Conservation (phyloP, 2,329 filamentous ascomycete species). For the Berkeleyomyces rouxiae region DNA sequence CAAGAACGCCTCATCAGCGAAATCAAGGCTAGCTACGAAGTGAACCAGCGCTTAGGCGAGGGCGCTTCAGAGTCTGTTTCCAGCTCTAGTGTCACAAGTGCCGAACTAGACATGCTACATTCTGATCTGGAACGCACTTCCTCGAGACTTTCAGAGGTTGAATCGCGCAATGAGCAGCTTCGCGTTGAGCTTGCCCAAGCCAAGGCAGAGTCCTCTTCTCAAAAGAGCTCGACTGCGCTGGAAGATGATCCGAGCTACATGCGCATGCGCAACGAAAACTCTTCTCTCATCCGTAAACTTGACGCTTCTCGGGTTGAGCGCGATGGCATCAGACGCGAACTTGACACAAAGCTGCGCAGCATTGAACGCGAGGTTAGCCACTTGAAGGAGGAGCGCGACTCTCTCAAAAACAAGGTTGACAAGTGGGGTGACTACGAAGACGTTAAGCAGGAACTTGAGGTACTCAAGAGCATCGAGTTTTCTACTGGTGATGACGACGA, state of each 20-base stretch:
- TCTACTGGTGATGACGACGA: constrained; percentile 72
- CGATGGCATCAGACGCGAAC: constrained; percentile 59
- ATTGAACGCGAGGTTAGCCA: constrained; percentile 62
- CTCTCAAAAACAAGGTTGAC: constrained; percentile 62
- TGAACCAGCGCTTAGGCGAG: constrained; percentile 73
- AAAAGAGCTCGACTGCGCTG: constrained; percentile 42
- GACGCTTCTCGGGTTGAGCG: constrained; percentile 72
- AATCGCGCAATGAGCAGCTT: constrained; percentile 86
- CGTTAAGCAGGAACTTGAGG: constrained; percentile 86
- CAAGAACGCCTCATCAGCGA: constrained; percentile 87
- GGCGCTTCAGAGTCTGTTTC: constrained; percentile 40
- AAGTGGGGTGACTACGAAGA: constrained; percentile 93
- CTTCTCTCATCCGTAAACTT: constrained; percentile 72
- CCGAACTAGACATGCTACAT: constrained; percentile 84
- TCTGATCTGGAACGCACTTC: constrained; percentile 85
- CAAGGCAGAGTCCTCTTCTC: constrained; percentile 46
- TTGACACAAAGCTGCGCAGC: constrained; percentile 60
- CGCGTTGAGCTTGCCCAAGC: constrained; percentile 79
- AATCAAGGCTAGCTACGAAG: constrained; percentile 92
- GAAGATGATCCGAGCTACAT: constrained; percentile 86
- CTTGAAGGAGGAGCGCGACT: constrained; percentile 65
- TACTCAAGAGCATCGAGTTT: constrained; percentile 95
- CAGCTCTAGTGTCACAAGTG: constrained; percentile 53
- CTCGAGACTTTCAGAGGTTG: constrained; percentile 70
- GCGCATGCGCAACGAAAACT: constrained; percentile 82